Evolutionary conservation across 306 rosid genomes (phyloP).

Genomic region (Gillenia trifoliata): DNA sequence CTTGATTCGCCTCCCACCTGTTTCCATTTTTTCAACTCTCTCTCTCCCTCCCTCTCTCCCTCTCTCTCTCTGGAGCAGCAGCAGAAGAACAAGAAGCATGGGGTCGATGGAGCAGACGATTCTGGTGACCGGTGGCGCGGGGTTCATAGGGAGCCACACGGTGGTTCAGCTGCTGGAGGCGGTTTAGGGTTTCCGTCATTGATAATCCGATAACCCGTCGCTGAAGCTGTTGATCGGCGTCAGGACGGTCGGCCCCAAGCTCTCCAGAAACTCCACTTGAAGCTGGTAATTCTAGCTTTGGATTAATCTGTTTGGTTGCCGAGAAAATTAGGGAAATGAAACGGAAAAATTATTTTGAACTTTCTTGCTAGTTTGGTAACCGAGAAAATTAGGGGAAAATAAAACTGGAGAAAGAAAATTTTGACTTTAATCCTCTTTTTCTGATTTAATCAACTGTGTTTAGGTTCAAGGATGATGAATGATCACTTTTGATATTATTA

Average conservation of each 20-base stretch:
- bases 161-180: conserved; percentile 75
- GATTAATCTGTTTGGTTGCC: too few relatives aligned
- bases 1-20: not conserved
- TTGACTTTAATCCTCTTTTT: not conserved
- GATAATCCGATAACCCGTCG: conserved; percentile 67
- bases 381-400: not conserved
- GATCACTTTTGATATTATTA: too few relatives aligned
- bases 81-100: conserved; percentile 3
- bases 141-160: conserved; percentile 88
- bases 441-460: not conserved
- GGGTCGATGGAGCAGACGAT: conserved; percentile 52
- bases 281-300: conserved; percentile 28
- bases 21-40: not conserved
- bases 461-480: too few relatives aligned
- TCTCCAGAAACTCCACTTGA: conserved; percentile 66
- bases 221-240: conserved; percentile 78
- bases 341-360: too few relatives aligned
- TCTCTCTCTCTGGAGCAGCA: not conserved
- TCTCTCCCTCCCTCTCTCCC: not conserved
- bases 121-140: conserved; percentile 86
- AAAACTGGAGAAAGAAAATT: not conserved
- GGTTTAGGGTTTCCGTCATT: conserved; percentile 49
- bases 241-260: conserved; percentile 66
- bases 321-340: too few relatives aligned
- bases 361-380: not conserved